Percentiles rank a stretch among this genome's conserved stretches.
Evolutionary conservation across 495 filamentous ascomycete species (phyloP).

Genomic region (Tirmania nivea): DNA sequence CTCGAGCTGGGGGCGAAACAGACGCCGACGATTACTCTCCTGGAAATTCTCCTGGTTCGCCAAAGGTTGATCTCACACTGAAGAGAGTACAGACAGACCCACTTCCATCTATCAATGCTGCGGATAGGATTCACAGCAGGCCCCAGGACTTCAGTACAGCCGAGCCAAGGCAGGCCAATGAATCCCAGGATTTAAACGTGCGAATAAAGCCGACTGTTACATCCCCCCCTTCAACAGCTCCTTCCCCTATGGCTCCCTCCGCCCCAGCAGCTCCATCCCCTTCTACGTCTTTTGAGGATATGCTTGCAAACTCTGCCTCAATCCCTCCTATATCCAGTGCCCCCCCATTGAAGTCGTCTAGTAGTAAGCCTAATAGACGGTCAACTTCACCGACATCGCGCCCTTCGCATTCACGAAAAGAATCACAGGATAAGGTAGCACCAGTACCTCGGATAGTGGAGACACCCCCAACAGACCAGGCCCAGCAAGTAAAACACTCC

Average conservation of each 20-base stretch:
- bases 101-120: constrained; percentile 21
- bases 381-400: neutral
- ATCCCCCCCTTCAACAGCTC: no score
- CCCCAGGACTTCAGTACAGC: no score
- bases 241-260: no score
- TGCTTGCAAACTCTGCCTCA: neutral
- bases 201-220: no score
- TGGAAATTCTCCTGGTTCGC: constrained; percentile 20
- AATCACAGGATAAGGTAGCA: constrained; percentile 7
- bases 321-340: neutral
- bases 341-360: neutral
- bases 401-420: constrained; percentile 7
- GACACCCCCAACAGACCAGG: constrained; percentile 34
- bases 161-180: no score
- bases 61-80: constrained; percentile 32
- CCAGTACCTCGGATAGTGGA: constrained; percentile 48
- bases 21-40: constrained; percentile 32
- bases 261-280: constrained; percentile 3
- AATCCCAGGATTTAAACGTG: no score
- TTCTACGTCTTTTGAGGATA: constrained; percentile 17
- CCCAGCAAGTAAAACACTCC: constrained; percentile 14
- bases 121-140: no score
- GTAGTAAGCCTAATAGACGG: neutral
- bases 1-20: constrained; percentile 27
- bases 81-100: constrained; percentile 61